These are phyloP conservation scores for Salix caprea DNA, from an alignment of 345 rosid species.

Conservation along the genomic window DNA sequence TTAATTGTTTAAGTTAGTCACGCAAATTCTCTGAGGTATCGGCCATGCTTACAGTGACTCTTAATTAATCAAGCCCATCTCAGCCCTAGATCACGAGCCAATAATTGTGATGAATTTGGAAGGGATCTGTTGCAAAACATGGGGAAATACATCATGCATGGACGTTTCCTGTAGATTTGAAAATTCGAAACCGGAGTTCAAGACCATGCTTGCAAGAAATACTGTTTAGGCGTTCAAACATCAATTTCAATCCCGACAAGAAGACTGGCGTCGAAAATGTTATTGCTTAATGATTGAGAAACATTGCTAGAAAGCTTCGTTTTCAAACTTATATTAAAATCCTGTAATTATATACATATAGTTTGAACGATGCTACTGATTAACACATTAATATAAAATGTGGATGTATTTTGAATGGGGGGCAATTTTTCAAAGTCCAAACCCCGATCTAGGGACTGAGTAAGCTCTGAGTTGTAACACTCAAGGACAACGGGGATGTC, in stretches of 20 bases:
- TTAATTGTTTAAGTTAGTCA: neutral
- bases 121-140: too few relatives aligned
- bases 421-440: slow-evolving; percentile 64
- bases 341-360: neutral
- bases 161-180: too few relatives aligned
- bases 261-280: slow-evolving; percentile 29
- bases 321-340: slow-evolving; percentile 22
- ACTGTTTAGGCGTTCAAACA: slow-evolving; percentile 34
- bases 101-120: too few relatives aligned
- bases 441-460: slow-evolving; percentile 45
- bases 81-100: too few relatives aligned
- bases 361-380: neutral
- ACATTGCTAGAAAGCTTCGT: slow-evolving; percentile 33
- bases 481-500: slow-evolving; percentile 21
- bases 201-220: too few relatives aligned
- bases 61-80: neutral
- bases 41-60: neutral
- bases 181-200: too few relatives aligned
- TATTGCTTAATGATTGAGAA: slow-evolving; percentile 36
- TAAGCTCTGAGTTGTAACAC: slow-evolving; percentile 9
- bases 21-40: neutral
- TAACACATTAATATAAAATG: neutral
- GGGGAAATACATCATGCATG: too few relatives aligned
- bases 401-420: slow-evolving; percentile 46
- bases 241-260: slow-evolving; percentile 41